Evolutionary conservation across 257 asterid species (phyloP), one percentile per base, ranked within the genome.

Genomic region (Solanum infundibuliforme): DNA sequence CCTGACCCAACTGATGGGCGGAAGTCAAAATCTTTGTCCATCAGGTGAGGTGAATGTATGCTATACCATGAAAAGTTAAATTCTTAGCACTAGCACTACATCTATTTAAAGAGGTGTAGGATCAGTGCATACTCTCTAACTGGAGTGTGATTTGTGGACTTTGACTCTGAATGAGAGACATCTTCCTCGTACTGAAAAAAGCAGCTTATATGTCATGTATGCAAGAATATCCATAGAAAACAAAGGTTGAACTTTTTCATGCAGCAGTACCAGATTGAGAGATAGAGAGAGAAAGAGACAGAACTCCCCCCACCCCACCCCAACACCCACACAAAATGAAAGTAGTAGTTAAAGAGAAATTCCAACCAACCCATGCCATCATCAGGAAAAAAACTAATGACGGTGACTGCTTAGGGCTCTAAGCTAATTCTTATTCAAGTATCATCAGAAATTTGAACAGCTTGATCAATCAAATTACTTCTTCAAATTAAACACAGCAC

Each of bases 101-200:
- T 39, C 83, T n/a, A 82, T 31, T 29, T 29, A 48, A 25, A 82
- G 43, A 82, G 29, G 86, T 31, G 27, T 48, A 29, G 69, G 65
- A 31, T 82, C 29, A 48, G 86, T 48, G 43, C 98, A 39, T 94
- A 97, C 98, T 95, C 97, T 91, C 91, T 91, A 55, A 91, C 94
- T 43, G 98, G 98, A 82, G 98, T 95, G 87, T 85, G 14, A 52
- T 86, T 88, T 27, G 90, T 75, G 38, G 92, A 89, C 87, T 83
- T 23, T 82, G 90, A 85, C 90, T 86, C 94, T 48, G 92, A 88
- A 75, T 43, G 23, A 65, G 90, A 86, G 87, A 60, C 66, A 69
- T 86, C 90, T 74, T 72, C 95, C 93, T 73, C 12, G 12, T 48
- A 18, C 86, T 82, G 86, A 18, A 82, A 82, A 52, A 48, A 29